Evolutionary conservation across 352 stramenopile genomes (phyloP).

Genomic region (Phytophthora multivora): DNA sequence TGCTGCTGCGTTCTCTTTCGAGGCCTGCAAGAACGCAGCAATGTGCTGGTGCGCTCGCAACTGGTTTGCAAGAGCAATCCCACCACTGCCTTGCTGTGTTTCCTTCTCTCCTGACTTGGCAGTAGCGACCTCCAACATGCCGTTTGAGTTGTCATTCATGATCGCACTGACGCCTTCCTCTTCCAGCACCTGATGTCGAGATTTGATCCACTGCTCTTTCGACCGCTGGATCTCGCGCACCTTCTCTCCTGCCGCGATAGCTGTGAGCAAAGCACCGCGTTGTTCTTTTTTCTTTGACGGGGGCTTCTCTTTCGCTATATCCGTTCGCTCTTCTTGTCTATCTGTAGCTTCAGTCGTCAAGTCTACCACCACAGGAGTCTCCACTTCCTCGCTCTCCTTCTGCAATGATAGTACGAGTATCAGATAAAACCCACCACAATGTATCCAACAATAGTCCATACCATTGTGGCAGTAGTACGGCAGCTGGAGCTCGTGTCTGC

Average conservation of each 20-base stretch:
- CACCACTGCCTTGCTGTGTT: slow-evolving; percentile 22
- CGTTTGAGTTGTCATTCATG: slow-evolving; percentile 40
- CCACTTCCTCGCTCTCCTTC: slow-evolving; percentile 10
- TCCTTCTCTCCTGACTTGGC: slow-evolving; percentile 13
- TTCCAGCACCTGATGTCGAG: slow-evolving; percentile 57
- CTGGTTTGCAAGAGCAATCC: slow-evolving; percentile 35
- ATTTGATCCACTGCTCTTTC: slow-evolving; percentile 67
- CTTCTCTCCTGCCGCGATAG: slow-evolving; percentile 60
- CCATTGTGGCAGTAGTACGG: slow-evolving; percentile 1
- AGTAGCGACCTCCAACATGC: slow-evolving; percentile 40
- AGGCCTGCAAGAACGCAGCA: slow-evolving; percentile 29
- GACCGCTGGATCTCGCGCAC: slow-evolving; percentile 56
- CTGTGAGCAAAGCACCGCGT: slow-evolving; percentile 47
- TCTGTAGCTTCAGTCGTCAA: slow-evolving; percentile 13
- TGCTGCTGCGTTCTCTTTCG: slow-evolving; percentile 10
- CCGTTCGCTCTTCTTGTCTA: slow-evolving; percentile 1
- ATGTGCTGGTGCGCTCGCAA: slow-evolving; percentile 38
- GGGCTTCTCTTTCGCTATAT: neutral
- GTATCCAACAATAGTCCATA: too few relatives aligned
- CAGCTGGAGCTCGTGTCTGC: slow-evolving; percentile 6
- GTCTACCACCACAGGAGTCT: slow-evolving; percentile 14
- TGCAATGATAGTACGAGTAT: neutral
- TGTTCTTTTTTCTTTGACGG: slow-evolving; percentile 12
- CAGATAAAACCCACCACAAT: neutral
- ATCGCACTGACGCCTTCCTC: slow-evolving; percentile 65